Conservation (phyloP, 768 basidiomycete genomes). For the Tylopilus rubrobrunneus region DNA sequence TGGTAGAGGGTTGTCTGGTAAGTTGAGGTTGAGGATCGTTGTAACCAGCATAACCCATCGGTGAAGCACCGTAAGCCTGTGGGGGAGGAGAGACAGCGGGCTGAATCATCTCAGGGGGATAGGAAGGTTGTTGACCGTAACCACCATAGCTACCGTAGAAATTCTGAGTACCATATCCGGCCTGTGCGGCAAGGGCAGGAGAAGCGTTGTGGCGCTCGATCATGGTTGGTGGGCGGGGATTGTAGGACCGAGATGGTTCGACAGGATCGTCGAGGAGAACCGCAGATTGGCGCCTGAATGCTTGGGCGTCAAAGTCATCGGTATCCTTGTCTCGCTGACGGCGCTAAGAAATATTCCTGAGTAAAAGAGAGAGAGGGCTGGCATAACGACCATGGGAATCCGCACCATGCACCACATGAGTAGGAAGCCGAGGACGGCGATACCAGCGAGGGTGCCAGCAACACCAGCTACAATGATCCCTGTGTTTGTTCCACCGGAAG, state of each 20-base stretch:
- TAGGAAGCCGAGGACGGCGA: constrained; percentile 37
- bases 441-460: constrained; percentile 42
- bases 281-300: constrained; percentile 64
- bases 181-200: constrained; percentile 24
- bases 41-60: constrained; percentile 23
- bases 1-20: constrained; percentile 15
- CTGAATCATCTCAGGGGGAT: constrained; percentile 17
- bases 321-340: constrained; percentile 35
- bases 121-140: constrained; percentile 22
- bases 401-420: constrained; percentile 48
- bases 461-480: constrained; percentile 38
- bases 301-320: constrained; percentile 50
- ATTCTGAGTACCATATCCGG: constrained; percentile 18
- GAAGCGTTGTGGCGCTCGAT: constrained; percentile 45
- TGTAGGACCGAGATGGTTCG: constrained; percentile 36
- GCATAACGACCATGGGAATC: not conserved
- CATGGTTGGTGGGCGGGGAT: constrained; percentile 64
- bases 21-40: constrained; percentile 26
- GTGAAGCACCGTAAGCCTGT: constrained; percentile 21
- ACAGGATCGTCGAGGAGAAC: constrained; percentile 54
- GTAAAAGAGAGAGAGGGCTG: not conserved
- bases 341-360: constrained; percentile 30
- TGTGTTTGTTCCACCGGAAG: constrained; percentile 33
- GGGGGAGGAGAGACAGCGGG: constrained; percentile 10
- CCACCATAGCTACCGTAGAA: constrained; percentile 25